Base-by-base conservation (phyloP, 2,329 filamentous ascomycete species). In the Penicillium concentricum region DNA sequence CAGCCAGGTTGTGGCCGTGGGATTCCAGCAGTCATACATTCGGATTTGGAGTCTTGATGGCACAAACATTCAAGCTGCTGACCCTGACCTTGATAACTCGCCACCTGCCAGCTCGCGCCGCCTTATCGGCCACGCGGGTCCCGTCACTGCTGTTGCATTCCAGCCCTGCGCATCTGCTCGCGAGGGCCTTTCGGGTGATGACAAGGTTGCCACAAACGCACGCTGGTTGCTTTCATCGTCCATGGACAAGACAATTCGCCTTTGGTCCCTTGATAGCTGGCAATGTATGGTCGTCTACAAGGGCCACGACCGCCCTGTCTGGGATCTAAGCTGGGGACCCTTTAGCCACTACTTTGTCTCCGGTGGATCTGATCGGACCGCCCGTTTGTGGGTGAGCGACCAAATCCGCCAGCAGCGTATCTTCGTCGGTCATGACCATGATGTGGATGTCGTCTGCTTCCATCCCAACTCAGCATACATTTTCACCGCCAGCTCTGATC, bases 321-420 rank as follows among this genome's bases (percentile, higher is more conserved):
- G 91, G 84, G 89, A 93, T 64, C 82, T 96, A 6, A 83, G 87
- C 13, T 99, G 93, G 90, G 89, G 91, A 4, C 94, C 94, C 0
- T 92, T 92, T 55, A 94, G 94, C 0, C 92, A 97, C 75, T 99
- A 99, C 77, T 99, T 99, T 70, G 82, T 90, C 37, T 92, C 89
- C 7, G 89, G 86, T 35, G 91, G 91, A 9, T 91, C 91, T 74
- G 94, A 99, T 74, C 92, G 91, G 74, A 95, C 90, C 1, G 90
- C 92, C 9, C 87, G 94, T 16, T 80, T 97, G 13, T 99, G 93
- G 90, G 88, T 88, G 60, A 95, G 95, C 60, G 92, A 97, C 69
- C 90, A 96, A 63, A 92, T 95, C 42, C 92, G 92, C 24, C 90
- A 92, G 12, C 85, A 94, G 61, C 88, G 94, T 42, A 84, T 97